Base-by-base conservation (phyloP, 75 land plant genomes). In the Chamaecyparis obtusa region DNA sequence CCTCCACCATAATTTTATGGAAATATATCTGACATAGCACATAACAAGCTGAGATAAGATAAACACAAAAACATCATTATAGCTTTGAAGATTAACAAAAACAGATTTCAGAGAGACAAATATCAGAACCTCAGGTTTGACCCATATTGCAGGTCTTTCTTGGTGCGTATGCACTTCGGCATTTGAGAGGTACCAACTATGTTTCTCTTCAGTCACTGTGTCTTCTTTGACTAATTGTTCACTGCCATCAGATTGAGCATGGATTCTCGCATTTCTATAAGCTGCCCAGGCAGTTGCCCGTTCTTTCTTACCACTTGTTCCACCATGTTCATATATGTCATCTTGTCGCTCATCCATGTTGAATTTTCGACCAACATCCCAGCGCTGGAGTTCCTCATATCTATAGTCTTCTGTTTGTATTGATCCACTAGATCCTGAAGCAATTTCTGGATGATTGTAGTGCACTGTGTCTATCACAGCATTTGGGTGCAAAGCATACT, bases 271-370 rank as follows among this genome's bases (percentile, higher is more conserved):
- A 83, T 69, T 88, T 75, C 87, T 89, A 35, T 89, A 88, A 76
- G 39, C 83, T 79, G 89, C 87, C 49, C 84, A 87, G 84, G 79
- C 49, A 90, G 85, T 87, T 74, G 87, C 39, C 0, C 46, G 54
- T 72, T 36, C 74, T 57, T 86, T 88, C 49, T 36, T 17, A 86
- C 36, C 85, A 55, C 92, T 86, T 37, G 55, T n/a, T 64, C 48
- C 44, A 82, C 15, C 43, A 37, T 72, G 86, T 41, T 33, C 36
- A 27, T 91, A 85, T 67, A 97, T 84, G 83, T 85, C 82, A 83
- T 93, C 94, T 84, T 98, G 99, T 86, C 97, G 95, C 74, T 97
- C 99, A 13, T 93, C 92, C 95, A 95, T 94, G 86, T 94, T 95
- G 14, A 88, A 87, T 87, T 97, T 90, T 87, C 99, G 90, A 85